A percentile compares a stretch with the other conserved stretches of the same genome.
Evolutionary conservation across 23 red algal genomes (phyloP).

Genomic region (Gracilaria domingensis): DNA sequence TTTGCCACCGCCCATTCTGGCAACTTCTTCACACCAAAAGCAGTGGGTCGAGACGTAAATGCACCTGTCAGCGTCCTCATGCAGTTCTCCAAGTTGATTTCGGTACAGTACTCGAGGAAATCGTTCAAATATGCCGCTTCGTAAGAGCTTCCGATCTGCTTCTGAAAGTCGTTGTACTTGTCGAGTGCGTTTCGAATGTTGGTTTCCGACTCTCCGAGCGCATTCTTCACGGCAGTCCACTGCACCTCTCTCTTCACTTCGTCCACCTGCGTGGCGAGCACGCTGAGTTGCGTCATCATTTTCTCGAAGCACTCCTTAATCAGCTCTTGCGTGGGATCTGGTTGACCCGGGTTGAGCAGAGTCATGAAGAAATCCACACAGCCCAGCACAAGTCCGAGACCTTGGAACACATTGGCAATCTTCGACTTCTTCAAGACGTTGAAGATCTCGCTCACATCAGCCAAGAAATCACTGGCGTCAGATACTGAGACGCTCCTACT

Average conservation of each 20-base stretch:
- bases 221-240: neutral
- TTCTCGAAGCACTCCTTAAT: neutral
- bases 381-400: neutral
- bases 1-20: no score
- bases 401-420: neutral
- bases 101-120: no score
- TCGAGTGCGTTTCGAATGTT: neutral
- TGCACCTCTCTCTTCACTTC: neutral
- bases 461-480: no score
- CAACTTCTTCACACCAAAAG: no score
- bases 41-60: no score
- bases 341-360: neutral
- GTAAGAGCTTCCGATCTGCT: neutral
- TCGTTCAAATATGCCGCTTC: neutral
- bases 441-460: no score
- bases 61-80: no score
- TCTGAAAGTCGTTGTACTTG: neutral
- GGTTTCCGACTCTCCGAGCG: neutral
- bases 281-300: neutral
- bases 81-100: no score
- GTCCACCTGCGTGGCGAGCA: neutral
- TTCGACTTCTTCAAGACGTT: neutral
- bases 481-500: no score
- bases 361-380: neutral
- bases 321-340: neutral